phyloP scores from a whole-genome alignment of 2,329 filamentous ascomycete genomes.

The Fusarium oligoseptatum region DNA sequence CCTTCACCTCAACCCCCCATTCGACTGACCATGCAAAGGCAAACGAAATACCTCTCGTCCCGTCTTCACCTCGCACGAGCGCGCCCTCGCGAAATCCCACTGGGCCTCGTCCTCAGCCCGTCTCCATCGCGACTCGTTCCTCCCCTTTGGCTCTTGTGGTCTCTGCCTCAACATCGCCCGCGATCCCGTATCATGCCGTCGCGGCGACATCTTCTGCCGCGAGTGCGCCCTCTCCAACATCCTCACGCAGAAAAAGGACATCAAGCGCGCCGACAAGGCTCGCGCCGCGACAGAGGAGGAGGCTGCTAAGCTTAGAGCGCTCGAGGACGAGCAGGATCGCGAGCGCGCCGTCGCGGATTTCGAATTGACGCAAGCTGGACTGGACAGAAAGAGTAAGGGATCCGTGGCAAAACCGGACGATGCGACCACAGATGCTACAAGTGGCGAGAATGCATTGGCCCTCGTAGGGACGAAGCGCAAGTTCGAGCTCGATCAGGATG shows the following conservation, averaged over 20 bases:
- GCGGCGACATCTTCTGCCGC: conserved; percentile 93
- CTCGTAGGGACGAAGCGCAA: conserved; percentile 73
- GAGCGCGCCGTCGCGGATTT: conserved; percentile 83
- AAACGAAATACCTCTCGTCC: conserved; percentile 93
- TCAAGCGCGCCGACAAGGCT: conserved; percentile 81
- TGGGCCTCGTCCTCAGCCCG: conserved; percentile 89
- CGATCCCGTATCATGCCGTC: conserved; percentile 84
- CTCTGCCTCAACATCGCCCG: conserved; percentile 87
- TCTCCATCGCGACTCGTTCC: conserved; percentile 89
- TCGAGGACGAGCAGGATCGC: conserved; percentile 77
- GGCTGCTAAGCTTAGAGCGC: conserved; percentile 68
- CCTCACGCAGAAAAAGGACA: conserved; percentile 91
- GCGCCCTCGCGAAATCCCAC: conserved; percentile 81
- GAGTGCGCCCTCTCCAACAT: conserved; percentile 94
- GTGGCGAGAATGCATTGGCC: conserved; percentile 15
- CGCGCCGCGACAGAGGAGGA: conserved; percentile 73
- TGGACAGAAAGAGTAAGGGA: conserved; percentile 56
- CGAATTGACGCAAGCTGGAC: conserved; percentile 84
- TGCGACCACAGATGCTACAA: neutral
- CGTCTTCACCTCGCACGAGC: conserved; percentile 95
- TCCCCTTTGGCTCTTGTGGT: conserved; percentile 89
- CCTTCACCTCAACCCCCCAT: neutral
- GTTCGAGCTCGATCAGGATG: conserved; percentile 79
- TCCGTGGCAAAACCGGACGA: conserved; percentile 56
- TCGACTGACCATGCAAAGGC: conserved; percentile 55